Conservation (phyloP, 306 rosid species). For the Cyclanthera cordifolia region DNA sequence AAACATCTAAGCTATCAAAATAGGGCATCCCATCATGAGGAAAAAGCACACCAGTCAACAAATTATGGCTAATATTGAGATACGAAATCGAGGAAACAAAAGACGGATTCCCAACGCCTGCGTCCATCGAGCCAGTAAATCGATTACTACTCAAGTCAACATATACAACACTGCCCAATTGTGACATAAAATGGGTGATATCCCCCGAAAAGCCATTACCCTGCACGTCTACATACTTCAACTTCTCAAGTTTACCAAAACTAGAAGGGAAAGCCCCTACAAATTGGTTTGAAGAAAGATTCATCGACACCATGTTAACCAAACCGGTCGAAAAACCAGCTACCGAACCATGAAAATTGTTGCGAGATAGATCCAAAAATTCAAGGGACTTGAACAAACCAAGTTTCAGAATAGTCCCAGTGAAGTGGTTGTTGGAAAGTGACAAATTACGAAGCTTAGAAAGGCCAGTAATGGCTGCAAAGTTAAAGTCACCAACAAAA, state of each 20-base stretch:
- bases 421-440: constrained; percentile 46
- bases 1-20: constrained; percentile 67
- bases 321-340: constrained; percentile 28
- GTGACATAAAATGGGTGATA: constrained; percentile 35
- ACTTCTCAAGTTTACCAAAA: constrained; percentile 38
- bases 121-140: constrained; percentile 59
- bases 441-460: constrained; percentile 50
- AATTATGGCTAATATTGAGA: constrained; percentile 55
- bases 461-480: constrained; percentile 44
- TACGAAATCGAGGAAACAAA: constrained; percentile 43
- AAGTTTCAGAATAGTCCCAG: constrained; percentile 37
- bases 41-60: constrained; percentile 56
- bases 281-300: constrained; percentile 62
- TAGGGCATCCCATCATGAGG: constrained; percentile 72
- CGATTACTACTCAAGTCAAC: constrained; percentile 56
- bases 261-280: constrained; percentile 35
- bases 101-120: constrained; percentile 41
- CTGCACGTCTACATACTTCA: constrained; percentile 42
- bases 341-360: constrained; percentile 39
- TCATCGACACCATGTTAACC: constrained; percentile 29
- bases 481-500: constrained; percentile 49
- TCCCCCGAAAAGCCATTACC: constrained; percentile 55
- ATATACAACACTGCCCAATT: constrained; percentile 43
- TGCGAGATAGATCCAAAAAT: constrained; percentile 50
- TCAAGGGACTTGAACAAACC: constrained; percentile 37